These are phyloP conservation scores for Melastoma malabathricum DNA, from an alignment of 345 rosid genomes.

Conservation along the genomic window DNA sequence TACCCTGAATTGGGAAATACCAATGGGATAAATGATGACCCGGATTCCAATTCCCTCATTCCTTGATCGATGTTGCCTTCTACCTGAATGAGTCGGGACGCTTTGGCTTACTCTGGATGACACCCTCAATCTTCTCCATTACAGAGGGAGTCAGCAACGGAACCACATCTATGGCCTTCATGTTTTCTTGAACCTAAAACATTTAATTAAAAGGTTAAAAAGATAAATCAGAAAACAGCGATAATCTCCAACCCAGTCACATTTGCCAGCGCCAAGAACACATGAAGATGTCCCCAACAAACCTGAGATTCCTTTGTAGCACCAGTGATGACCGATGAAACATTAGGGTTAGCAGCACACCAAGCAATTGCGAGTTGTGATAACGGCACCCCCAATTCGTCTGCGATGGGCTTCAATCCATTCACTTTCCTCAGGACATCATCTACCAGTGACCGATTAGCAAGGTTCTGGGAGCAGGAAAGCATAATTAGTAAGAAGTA, in stretches of 20 bases:
- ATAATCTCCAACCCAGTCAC: background rate
- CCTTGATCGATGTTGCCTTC: conserved; percentile 1
- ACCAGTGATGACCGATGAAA: conserved; percentile 89
- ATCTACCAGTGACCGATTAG: conserved; percentile 78
- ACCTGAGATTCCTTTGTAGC: conserved; percentile 99
- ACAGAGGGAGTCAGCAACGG: conserved; percentile 71
- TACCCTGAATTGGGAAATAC: too few species aligned
- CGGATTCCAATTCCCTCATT: too few species aligned
- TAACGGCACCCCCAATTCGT: conserved; percentile 86
- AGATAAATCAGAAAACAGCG: background rate
- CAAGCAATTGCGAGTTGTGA: conserved; percentile 97
- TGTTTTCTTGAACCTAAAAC: conserved; percentile 85
- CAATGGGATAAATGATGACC: too few species aligned
- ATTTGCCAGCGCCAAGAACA: background rate
- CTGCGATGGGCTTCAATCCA: conserved; percentile 91
- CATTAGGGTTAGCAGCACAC: conserved; percentile 97
- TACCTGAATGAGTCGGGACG: conserved; percentile 80
- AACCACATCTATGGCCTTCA: conserved; percentile 88
- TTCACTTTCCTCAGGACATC: conserved; percentile 86
- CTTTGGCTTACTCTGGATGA: conserved; percentile 77
- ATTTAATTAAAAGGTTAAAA: background rate
- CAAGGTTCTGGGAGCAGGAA: conserved; percentile 51
- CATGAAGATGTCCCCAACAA: conserved; percentile 7
- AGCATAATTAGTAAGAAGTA: conserved; percentile 4
- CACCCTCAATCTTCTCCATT: conserved; percentile 81